Base-by-base conservation (phyloP, 768 basidiomycete species). In the Pleurotus eryngii region DNA sequence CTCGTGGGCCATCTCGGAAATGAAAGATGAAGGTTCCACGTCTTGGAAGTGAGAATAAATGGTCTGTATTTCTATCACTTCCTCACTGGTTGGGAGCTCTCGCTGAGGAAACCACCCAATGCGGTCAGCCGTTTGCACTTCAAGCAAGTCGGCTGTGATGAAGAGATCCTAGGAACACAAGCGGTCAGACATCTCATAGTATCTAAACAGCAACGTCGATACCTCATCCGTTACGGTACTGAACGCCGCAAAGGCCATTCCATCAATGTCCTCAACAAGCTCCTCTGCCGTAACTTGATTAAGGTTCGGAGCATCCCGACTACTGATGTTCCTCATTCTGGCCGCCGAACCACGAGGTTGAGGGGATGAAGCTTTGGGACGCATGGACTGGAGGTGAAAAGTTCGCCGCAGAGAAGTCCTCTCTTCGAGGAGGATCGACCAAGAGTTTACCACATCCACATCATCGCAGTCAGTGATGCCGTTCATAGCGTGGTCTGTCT, bases 181-280 rank as follows among this genome's bases (percentile, higher is more conserved):
- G 24, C 12, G 65, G 56, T 22, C 35, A 58, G 9, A 37, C 46
- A 45, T 26, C 39, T 46, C 57, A 40, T 24, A 35, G 26, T 22
- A 49, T 26, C 53, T 58, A 14, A 27, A 46, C 43, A 12, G 26
- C 8, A 55, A 49, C 46, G 20, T 47, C 15, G 2, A 46, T 65
- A 90, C 90, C 77, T 92, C 90, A 66, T 89, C 85, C 20, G 82
- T 84, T 37, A 93, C 82, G 63, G 89, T 92, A 57, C 82, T 83
- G 66, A 90, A 85, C 1, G 87, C 85, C 35, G 89, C 87, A 57
- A 74, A 73, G 0, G 84, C 87, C 85, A 92, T 89, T 0, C 85
- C 81, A 61, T 94, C 88, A 55, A 94, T 60, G 62, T 83, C 87
- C 47, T 86, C 84, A n/a, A 93, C 89, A 39, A 94, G 79, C 46